These are phyloP conservation scores for Pezicula carpinea DNA, from an alignment of 2,329 filamentous ascomycete species.

Conservation along the genomic window DNA sequence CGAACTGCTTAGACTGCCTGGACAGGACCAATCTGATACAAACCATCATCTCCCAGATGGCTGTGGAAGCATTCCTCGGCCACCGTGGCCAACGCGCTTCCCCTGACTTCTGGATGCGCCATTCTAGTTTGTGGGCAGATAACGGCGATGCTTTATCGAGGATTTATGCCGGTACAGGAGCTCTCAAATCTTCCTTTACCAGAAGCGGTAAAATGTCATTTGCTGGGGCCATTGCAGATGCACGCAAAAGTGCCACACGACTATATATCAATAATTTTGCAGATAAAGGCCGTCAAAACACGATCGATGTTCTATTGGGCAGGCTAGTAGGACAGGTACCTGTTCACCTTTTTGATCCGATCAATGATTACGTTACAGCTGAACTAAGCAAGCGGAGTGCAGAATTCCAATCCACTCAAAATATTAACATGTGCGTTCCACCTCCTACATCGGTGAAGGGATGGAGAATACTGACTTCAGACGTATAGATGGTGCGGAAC, in stretches of 20 bases:
- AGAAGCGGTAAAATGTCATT: constrained; percentile 93
- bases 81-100: constrained; percentile 66
- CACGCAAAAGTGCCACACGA: constrained; percentile 87
- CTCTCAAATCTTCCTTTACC: constrained; percentile 92
- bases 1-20: constrained; percentile 93
- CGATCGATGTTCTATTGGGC: constrained; percentile 88
- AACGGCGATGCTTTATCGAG: constrained; percentile 92
- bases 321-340: constrained; percentile 76
- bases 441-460: not conserved
- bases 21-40: constrained; percentile 96
- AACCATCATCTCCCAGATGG: constrained; percentile 92
- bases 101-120: constrained; percentile 85
- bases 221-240: constrained; percentile 89
- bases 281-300: constrained; percentile 88
- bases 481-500: constrained; percentile 60
- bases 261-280: constrained; percentile 98
- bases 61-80: constrained; percentile 75
- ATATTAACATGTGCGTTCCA: constrained; percentile 57
- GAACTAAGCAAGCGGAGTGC: constrained; percentile 65
- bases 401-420: constrained; percentile 72
- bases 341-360: constrained; percentile 86
- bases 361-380: constrained; percentile 81
- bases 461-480: not conserved
- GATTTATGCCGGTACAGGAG: constrained; percentile 95
- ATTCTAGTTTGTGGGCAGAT: constrained; percentile 93